Evolutionary conservation across 129 eudicot species (phyloP).

Genomic region (Lactuca sativa): DNA sequence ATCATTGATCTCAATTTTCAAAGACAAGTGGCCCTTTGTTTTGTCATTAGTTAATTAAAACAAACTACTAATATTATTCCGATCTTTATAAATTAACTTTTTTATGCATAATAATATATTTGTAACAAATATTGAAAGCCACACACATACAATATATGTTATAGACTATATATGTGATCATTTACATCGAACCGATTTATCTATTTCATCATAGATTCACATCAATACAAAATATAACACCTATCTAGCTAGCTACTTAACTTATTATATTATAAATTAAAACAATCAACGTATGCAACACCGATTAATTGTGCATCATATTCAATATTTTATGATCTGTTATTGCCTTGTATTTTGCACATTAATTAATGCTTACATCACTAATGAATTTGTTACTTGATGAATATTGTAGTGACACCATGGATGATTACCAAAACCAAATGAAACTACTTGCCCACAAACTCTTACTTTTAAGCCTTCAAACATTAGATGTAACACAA

Average conservation of each 20-base stretch:
- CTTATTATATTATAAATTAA: too few species aligned
- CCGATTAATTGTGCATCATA: background rate
- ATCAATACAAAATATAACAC: too few species aligned
- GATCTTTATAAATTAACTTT: too few species aligned
- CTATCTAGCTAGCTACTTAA: too few species aligned
- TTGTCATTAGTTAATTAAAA: too few species aligned
- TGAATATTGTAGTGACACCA: constrained; percentile 47
- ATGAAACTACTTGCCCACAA: constrained; percentile 48
- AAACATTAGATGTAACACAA: constrained; percentile 41
- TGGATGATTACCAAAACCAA: constrained; percentile 53
- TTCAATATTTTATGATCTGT: background rate
- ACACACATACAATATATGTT: background rate
- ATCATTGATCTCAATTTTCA: too few species aligned
- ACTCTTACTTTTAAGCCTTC: constrained; percentile 46
- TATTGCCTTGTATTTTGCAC: background rate
- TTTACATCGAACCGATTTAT: background rate
- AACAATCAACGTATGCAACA: background rate
- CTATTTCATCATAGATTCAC: too few species aligned
- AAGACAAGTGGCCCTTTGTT: too few species aligned
- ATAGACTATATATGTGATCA: background rate
- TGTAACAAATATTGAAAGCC: too few species aligned
- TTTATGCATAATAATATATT: too few species aligned
- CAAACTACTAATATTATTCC: too few species aligned
- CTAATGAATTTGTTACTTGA: constrained; percentile 1
- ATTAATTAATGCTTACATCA: background rate